These are phyloP conservation scores for Populus ilicifolia DNA, from an alignment of 345 rosid genomes.

Conservation along the genomic window DNA sequence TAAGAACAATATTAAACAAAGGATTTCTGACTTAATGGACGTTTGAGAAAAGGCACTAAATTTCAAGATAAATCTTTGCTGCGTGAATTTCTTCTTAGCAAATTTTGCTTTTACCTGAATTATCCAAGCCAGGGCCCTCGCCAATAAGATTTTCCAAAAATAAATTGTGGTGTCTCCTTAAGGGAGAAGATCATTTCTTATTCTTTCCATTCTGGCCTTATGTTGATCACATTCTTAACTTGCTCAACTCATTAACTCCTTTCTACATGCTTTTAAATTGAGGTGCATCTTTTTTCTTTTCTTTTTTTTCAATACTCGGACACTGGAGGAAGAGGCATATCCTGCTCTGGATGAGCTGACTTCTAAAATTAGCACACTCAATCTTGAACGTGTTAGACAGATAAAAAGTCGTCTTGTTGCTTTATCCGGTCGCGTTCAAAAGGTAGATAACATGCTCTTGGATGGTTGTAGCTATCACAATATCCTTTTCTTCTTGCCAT, in stretches of 20 bases:
- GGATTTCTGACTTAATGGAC: not conserved
- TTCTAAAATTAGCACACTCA: slow-evolving; percentile 72
- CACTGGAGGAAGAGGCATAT: slow-evolving; percentile 72
- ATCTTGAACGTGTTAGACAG: slow-evolving; percentile 68
- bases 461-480: not conserved
- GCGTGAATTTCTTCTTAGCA: not conserved
- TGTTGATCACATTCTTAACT: no score
- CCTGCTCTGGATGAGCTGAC: slow-evolving; percentile 82
- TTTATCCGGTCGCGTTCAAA: slow-evolving; percentile 67
- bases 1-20: not conserved
- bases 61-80: not conserved
- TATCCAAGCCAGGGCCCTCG: not conserved
- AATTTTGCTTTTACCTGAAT: not conserved
- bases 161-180: not conserved
- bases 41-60: not conserved
- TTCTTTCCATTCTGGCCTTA: not conserved
- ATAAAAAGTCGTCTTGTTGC: slow-evolving; percentile 75
- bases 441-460: slow-evolving; percentile 35
- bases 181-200: not conserved
- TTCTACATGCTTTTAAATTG: not conserved
- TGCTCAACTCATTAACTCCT: no score
- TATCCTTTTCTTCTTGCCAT: no score
- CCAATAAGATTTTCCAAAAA: not conserved
- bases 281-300: not conserved
- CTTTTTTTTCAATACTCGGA: slow-evolving; percentile 36